phyloP scores from a whole-genome alignment of 2,329 filamentous ascomycete genomes.

The Tolypocladium amazonense region DNA sequence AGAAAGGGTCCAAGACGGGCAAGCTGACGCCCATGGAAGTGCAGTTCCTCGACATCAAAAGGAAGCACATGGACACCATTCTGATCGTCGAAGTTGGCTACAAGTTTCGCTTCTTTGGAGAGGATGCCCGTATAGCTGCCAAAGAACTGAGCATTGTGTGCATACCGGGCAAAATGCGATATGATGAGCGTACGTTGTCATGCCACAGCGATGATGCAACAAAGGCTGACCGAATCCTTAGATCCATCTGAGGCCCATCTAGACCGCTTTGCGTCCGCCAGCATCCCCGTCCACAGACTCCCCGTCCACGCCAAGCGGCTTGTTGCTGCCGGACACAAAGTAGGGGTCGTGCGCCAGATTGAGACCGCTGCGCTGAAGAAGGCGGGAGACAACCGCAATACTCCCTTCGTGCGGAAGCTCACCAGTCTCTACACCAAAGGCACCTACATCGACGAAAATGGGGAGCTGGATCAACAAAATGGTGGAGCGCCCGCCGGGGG shows the following conservation, averaged over 20 bases:
- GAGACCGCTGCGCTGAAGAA: constrained; percentile 96
- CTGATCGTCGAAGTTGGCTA: constrained; percentile 94
- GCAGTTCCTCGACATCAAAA: constrained; percentile 89
- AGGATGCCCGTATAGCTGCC: constrained; percentile 80
- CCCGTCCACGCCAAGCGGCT: constrained; percentile 91
- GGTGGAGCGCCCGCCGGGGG: constrained; percentile 51
- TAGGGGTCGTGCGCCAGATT: constrained; percentile 86
- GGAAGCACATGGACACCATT: constrained; percentile 78
- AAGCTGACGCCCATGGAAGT: constrained; percentile 93
- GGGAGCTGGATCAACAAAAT: constrained; percentile 53
- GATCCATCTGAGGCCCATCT: constrained; percentile 86
- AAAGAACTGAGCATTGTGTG: constrained; percentile 92
- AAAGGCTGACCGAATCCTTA: constrained; percentile 12
- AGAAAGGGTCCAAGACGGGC: constrained; percentile 57
- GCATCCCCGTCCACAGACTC: constrained; percentile 83
- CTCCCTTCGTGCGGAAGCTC: constrained; percentile 83
- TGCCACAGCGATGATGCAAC: not conserved
- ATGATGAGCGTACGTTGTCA: constrained; percentile 63
- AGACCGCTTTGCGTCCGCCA: constrained; percentile 86
- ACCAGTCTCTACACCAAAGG: constrained; percentile 98
- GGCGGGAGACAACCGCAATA: constrained; percentile 85
- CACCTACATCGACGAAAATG: constrained; percentile 90
- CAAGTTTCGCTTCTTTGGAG: constrained; percentile 95
- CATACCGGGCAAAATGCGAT: constrained; percentile 89
- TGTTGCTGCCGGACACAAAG: constrained; percentile 86